Evolutionary conservation across 345 rosid genomes (phyloP).

Genomic region (Syzygium jambos): DNA sequence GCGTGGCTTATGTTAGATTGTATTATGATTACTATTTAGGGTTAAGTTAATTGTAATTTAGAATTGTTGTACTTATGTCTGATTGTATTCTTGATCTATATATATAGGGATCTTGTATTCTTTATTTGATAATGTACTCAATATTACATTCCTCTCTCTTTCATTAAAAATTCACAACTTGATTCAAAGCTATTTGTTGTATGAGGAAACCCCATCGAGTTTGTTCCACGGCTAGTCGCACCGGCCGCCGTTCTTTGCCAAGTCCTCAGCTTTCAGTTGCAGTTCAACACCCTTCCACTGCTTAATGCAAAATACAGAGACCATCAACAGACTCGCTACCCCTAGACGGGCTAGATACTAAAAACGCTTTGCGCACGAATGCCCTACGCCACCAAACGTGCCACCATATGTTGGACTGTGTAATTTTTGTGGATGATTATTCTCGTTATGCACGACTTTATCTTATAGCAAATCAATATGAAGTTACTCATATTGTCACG

Average conservation of each 20-base stretch:
- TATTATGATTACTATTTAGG: neutral
- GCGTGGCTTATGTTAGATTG: fast-evolving
- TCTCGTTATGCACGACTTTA: too few relatives aligned
- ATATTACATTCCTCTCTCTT: neutral
- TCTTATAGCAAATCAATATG: too few relatives aligned
- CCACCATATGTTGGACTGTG: neutral
- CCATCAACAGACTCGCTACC: neutral
- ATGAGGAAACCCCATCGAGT: too few relatives aligned
- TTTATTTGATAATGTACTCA: neutral
- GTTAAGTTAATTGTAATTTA: neutral
- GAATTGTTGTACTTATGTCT: neutral
- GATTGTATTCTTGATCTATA: neutral
- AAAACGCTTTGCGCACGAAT: fast-evolving
- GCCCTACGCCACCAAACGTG: neutral
- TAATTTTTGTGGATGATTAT: too few relatives aligned
- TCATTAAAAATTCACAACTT: neutral
- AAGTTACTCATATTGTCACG: too few relatives aligned
- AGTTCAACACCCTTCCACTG: too few relatives aligned
- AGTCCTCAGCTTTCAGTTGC: neutral
- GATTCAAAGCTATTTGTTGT: neutral
- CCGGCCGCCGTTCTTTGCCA: neutral
- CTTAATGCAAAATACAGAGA: too few relatives aligned
- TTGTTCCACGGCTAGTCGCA: neutral
- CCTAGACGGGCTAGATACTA: neutral
- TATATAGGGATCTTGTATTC: neutral